Evolutionary conservation across 2,329 filamentous ascomycete genomes (phyloP).

Genomic region (Aspergillus sp.): DNA sequence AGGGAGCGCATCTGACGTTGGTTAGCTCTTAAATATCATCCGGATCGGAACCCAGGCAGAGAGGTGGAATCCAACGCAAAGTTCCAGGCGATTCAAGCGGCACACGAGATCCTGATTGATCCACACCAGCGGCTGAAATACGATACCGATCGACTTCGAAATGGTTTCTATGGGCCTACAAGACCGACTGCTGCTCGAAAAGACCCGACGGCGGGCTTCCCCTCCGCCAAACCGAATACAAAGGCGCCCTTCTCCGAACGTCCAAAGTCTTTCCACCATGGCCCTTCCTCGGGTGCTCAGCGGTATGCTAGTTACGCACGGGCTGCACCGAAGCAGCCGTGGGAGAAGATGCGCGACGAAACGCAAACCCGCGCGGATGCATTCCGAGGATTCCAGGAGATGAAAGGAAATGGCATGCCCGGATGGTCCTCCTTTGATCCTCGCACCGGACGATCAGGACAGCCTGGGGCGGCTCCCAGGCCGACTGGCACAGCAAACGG

Average conservation of each 20-base stretch:
- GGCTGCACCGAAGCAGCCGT: constrained; percentile 38
- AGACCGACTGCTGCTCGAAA: constrained; percentile 31
- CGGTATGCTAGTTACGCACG: constrained; percentile 43
- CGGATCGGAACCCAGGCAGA: constrained; percentile 81
- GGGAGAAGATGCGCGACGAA: constrained; percentile 41
- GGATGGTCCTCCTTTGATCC: constrained; percentile 46
- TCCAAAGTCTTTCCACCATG: constrained; percentile 25
- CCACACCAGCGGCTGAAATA: constrained; percentile 60
- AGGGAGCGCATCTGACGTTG: constrained; percentile 10
- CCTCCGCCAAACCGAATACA: constrained; percentile 24
- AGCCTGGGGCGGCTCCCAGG: constrained; percentile 23
- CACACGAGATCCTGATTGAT: constrained; percentile 73
- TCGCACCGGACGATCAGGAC: constrained; percentile 30
- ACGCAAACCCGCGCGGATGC: constrained; percentile 45
- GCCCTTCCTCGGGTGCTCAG: constrained; percentile 39
- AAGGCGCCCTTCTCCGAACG: constrained; percentile 21
- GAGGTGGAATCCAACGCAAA: constrained; percentile 77
- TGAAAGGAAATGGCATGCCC: constrained; percentile 34
- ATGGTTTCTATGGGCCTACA: constrained; percentile 40
- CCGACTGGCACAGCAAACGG: constrained; percentile 23
- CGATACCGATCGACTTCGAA: constrained; percentile 59
- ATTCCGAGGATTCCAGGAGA: constrained; percentile 46
- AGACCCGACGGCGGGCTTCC: constrained; percentile 24
- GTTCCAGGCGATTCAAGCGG: constrained; percentile 83
- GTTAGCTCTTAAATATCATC: constrained; percentile 78